phyloP scores from a whole-genome alignment of 106 monocot species.

The Apostasia shenzhenica region DNA sequence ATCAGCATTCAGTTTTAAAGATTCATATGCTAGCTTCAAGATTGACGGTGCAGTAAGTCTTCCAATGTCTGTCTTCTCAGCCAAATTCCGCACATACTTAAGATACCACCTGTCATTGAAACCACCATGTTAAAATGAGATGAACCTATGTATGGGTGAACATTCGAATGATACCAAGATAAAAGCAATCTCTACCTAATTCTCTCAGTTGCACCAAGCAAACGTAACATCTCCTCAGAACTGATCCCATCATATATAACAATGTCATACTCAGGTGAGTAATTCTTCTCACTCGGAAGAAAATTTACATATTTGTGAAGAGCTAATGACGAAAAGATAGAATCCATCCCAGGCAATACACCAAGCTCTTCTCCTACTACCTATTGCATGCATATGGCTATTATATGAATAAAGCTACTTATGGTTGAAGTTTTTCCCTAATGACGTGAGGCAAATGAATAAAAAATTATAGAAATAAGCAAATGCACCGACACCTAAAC shows the following conservation, averaged over 20 bases:
- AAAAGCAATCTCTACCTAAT: conserved; percentile 40
- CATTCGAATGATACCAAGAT: neutral
- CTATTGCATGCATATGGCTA: conserved; percentile 24
- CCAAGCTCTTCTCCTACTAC: conserved; percentile 97
- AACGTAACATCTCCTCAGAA: conserved; percentile 72
- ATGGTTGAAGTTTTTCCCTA: neutral
- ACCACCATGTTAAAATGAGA: neutral
- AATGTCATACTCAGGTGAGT: conserved; percentile 45
- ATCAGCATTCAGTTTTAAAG: conserved; percentile 34
- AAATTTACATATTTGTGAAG: conserved; percentile 65
- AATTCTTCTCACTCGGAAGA: conserved; percentile 32
- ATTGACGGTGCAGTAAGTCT: conserved; percentile 81
- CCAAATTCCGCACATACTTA: conserved; percentile 62
- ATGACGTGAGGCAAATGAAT: neutral
- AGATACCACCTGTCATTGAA: conserved; percentile 56
- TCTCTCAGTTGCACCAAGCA: conserved; percentile 76
- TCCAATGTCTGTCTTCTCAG: conserved; percentile 93
- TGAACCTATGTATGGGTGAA: neutral
- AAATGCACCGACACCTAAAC: neutral
- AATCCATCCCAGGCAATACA: conserved; percentile 91
- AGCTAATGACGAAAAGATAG: conserved; percentile 63
- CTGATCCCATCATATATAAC: conserved; percentile 80
- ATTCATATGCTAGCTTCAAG: conserved; percentile 71
- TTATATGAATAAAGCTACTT: neutral
- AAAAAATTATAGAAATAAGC: neutral